Evolutionary conservation across 2,329 filamentous ascomycete genomes (phyloP).

Genomic region (Diaporthe sp.): DNA sequence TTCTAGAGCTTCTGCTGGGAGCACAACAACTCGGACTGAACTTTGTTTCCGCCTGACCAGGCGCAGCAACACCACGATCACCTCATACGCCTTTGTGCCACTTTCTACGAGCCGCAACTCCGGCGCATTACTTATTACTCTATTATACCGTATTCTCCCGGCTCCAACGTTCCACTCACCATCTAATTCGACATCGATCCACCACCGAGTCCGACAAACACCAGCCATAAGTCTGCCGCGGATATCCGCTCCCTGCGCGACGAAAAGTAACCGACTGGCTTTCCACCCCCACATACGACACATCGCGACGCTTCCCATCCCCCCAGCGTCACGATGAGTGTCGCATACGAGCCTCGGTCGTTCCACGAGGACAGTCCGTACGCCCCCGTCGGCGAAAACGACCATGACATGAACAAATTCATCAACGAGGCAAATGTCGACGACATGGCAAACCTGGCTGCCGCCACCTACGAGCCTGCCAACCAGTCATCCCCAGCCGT

Average conservation of each 20-base stretch:
- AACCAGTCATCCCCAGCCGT: constrained; percentile 46
- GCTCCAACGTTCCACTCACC: background rate
- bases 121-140: constrained; percentile 9
- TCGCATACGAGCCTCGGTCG: constrained; percentile 65
- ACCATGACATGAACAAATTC: constrained; percentile 38
- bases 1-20: background rate
- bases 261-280: constrained; percentile 11
- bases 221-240: background rate
- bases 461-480: constrained; percentile 47
- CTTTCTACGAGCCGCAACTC: background rate
- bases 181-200: background rate
- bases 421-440: constrained; percentile 53
- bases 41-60: constrained; percentile 22
- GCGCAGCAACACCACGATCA: constrained; percentile 8
- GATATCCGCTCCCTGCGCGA: background rate
- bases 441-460: constrained; percentile 51
- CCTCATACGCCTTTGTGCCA: constrained; percentile 20
- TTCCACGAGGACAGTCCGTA: constrained; percentile 65
- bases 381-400: constrained; percentile 58
- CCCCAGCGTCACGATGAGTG: constrained; percentile 56
- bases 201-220: constrained; percentile 5
- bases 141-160: background rate
- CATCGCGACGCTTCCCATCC: background rate
- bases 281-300: background rate
- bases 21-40: background rate